Base-by-base conservation (phyloP, 2,329 filamentous ascomycete genomes). In the Sarocladium kiliense region DNA sequence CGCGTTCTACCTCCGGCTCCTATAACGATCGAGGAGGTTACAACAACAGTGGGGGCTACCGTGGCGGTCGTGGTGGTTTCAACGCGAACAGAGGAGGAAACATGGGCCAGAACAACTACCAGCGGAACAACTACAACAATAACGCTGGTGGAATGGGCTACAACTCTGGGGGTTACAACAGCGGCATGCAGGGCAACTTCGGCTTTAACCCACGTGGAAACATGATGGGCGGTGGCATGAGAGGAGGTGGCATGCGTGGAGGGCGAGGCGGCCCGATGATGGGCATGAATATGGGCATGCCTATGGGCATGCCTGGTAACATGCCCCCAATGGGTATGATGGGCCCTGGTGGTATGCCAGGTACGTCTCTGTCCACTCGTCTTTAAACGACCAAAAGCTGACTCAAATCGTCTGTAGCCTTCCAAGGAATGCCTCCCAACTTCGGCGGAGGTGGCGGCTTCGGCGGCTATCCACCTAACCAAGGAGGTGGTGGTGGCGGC, bases 391-490 rank as follows among this genome's bases (percentile, higher is more conserved):
- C 37, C 53, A 11, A 19, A 19, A 32, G 32, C 12, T 41, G 32
- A 45, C 65, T 71, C 56, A 71, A 58, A 49, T 11, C 4, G 11
- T 32, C 39, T 3, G 25, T 61, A 78, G 85, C 81, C 42, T 91
- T 91, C 69, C 83, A 85, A 72, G 82, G 78, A 58, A 85, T 86
- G 74, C 82, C 82, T 65, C 78, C 80, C 55, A 82, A 85, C 64
- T 93, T 91, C 72, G 89, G 87, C 65, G 82, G 86, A 34, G 83
- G 79, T 56, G 82, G 86, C 36, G 83, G 78, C 56, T 91, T 91
- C 11, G 66, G 34, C 41, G 32, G 65, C 73, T 93, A 91, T 68
- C 75, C 77, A 49, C 73, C 68, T 57, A 72, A 77, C 62, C 78
- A 79, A 59, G 69, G 70, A 21, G 44, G 44, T 14, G 44, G 68